These are phyloP conservation scores for Xylaria sp. DNA, from an alignment of 2,329 filamentous ascomycete species.

Conservation along the genomic window DNA sequence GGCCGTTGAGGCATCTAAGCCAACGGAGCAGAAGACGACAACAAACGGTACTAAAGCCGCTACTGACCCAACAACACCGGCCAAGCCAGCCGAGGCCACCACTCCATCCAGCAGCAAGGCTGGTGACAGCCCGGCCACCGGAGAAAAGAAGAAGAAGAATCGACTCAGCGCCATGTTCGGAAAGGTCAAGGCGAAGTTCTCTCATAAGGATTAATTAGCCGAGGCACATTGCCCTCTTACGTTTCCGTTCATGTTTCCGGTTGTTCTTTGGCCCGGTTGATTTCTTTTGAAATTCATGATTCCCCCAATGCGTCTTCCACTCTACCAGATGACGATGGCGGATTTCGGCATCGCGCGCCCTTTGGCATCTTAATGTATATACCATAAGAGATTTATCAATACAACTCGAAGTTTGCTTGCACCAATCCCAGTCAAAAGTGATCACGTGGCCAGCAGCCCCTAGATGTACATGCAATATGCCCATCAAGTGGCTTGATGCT, in stretches of 20 bases:
- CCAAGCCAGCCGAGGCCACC: conserved; percentile 30
- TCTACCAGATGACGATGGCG: conserved; percentile 30
- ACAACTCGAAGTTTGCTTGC: conserved; percentile 20
- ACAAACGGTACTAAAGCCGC: conserved; percentile 31
- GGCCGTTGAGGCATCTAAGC: conserved; percentile 1
- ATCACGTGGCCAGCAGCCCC: not conserved
- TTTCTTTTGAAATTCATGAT: conserved; percentile 38
- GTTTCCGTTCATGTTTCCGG: conserved; percentile 22
- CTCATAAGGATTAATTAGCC: conserved; percentile 38
- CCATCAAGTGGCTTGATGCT: not conserved
- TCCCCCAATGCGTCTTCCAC: conserved; percentile 40
- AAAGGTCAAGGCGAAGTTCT: conserved; percentile 59
- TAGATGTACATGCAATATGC: not conserved
- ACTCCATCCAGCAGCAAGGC: conserved; percentile 39
- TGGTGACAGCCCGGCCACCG: conserved; percentile 43
- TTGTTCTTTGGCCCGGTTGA: conserved; percentile 27
- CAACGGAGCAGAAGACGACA: conserved; percentile 26
- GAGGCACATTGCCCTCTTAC: conserved; percentile 1
- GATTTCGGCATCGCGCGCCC: conserved; percentile 28
- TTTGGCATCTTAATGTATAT: conserved; percentile 36
- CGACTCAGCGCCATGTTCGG: conserved; percentile 67
- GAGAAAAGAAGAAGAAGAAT: conserved; percentile 69
- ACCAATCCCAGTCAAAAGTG: not conserved
- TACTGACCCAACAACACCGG: conserved; percentile 30
- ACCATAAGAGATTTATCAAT: conserved; percentile 29